A percentile compares a stretch with the other conserved stretches of the same genome.
These are phyloP conservation scores for Fusarium annulatum DNA, from an alignment of 2,329 filamentous ascomycete species.

Conservation along the genomic window DNA sequence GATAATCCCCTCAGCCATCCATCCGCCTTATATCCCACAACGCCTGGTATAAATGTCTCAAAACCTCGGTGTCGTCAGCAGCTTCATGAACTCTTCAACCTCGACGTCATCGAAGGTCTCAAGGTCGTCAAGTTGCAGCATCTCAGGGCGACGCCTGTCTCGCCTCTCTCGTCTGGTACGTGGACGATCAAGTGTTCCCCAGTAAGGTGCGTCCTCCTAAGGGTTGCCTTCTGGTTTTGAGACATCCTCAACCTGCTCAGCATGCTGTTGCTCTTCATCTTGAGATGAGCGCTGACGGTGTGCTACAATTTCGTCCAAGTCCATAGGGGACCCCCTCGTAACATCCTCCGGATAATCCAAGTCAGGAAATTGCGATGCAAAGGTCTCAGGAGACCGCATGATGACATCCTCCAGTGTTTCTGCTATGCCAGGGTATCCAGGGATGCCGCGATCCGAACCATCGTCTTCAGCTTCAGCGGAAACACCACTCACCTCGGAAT, in stretches of 20 bases:
- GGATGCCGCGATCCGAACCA: slow-evolving; percentile 33
- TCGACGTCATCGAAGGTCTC: slow-evolving; percentile 47
- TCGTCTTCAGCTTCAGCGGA: slow-evolving; percentile 48
- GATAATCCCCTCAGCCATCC: slow-evolving; percentile 15
- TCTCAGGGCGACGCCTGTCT: slow-evolving; percentile 9
- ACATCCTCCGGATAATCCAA: slow-evolving; percentile 26
- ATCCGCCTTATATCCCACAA: slow-evolving; percentile 39
- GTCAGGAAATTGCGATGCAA: slow-evolving; percentile 40
- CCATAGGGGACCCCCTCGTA: slow-evolving; percentile 40
- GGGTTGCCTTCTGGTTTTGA: slow-evolving; percentile 30
- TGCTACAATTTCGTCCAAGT: slow-evolving; percentile 24
- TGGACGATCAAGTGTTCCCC: slow-evolving; percentile 27
- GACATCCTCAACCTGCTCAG: slow-evolving; percentile 40
- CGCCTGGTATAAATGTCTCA: slow-evolving; percentile 42
- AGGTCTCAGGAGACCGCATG: slow-evolving; percentile 48
- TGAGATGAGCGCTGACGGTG: slow-evolving; percentile 3
- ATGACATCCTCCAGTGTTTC: slow-evolving; percentile 47
- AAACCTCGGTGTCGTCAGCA: slow-evolving; percentile 37
- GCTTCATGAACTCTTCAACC: slow-evolving; percentile 42
- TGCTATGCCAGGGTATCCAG: slow-evolving; percentile 45
- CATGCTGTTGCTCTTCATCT: slow-evolving; percentile 26
- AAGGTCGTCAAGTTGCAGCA: slow-evolving; percentile 34
- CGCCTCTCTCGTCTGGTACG: slow-evolving; percentile 14
- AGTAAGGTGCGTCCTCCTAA: slow-evolving; percentile 36
- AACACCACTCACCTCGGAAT: slow-evolving; percentile 70